phyloP scores from a whole-genome alignment of 2,329 filamentous ascomycete genomes.

The Diaporthe sp. region DNA sequence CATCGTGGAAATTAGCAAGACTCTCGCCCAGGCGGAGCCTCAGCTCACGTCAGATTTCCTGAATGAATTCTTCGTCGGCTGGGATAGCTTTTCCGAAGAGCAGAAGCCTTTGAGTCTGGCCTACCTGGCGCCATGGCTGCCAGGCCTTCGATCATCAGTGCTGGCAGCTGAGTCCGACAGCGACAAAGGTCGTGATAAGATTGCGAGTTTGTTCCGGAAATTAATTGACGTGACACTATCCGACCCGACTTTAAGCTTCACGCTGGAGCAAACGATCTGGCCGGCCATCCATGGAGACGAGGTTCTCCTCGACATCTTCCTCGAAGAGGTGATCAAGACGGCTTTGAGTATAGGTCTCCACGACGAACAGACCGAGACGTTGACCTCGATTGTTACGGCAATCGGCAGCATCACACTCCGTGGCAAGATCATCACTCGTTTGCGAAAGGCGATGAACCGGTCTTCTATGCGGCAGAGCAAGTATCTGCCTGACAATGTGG shows the following conservation, averaged over 20 bases:
- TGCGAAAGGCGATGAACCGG: constrained; percentile 76
- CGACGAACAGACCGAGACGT: constrained; percentile 69
- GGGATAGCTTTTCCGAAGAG: constrained; percentile 77
- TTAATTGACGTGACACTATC: constrained; percentile 74
- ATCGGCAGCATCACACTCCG: constrained; percentile 75
- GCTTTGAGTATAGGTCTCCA: constrained; percentile 68
- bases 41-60: constrained; percentile 77
- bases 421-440: constrained; percentile 73
- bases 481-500: constrained; percentile 73
- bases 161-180: constrained; percentile 71
- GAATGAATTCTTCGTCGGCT: constrained; percentile 80
- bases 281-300: constrained; percentile 75
- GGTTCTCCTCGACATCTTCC: constrained; percentile 73
- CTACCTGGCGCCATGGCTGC: constrained; percentile 79
- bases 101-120: constrained; percentile 76
- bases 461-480: constrained; percentile 76
- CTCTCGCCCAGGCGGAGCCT: constrained; percentile 72
- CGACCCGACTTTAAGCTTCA: constrained; percentile 70
- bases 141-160: constrained; percentile 70
- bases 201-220: constrained; percentile 73
- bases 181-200: constrained; percentile 75
- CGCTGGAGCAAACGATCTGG: constrained; percentile 76
- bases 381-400: constrained; percentile 73
- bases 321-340: constrained; percentile 76
- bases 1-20: constrained; percentile 74